Evolutionary conservation across 805 yeast species (phyloP), one percentile per base, ranked within the genome.

Genomic region (Sungouiella blattae): DNA sequence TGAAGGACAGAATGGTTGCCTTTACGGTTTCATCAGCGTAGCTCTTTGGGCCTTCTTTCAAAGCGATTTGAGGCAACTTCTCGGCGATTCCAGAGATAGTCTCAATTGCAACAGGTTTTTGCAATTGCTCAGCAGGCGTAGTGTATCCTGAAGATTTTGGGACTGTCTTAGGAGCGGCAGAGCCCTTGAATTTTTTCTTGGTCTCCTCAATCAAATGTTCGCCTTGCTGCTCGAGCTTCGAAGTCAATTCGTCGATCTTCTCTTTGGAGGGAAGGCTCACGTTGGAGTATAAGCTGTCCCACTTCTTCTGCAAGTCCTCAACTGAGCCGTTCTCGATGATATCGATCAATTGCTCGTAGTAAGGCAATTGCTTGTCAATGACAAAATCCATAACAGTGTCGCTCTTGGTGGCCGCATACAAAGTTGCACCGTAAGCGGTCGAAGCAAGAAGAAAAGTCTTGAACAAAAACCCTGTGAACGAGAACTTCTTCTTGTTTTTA

Each of bases 371-470:
- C 34, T 64, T 48, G 46, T 67, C 72, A 37, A 65, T 61, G 26
- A 67, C 69, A 41, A 65, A 65, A 47, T 67, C 71, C 67, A 66
- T 57, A 11, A 67, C 71, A 34, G 52, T 55, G 32, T 67, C 72
- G 44, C 58, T 66, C 46, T 65, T 67, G 37, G 72, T 65, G 33
- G 72, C 71, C 26, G 44, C 61, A 37, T 46, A 67, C 41, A 67
- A 50, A 11, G 69, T 57, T 15, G 64, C 63, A 2, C 71, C 73
- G 38, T 67, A 67, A 5, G 47, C 50, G 12, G 58, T 51, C 6
- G 64, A 40, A 6, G 58, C 55, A 17, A 53, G 34, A 7, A 60
- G 37, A 9, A 57, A 43, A 11, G 64, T 47, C 32, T 55, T 58
- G 45, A 65, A 46, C 30, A 67, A 39, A 28, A 63, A 54, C 3